phyloP scores from a whole-genome alignment of 2,329 filamentous ascomycete species.

The Torrubiellomyces zombiae region DNA sequence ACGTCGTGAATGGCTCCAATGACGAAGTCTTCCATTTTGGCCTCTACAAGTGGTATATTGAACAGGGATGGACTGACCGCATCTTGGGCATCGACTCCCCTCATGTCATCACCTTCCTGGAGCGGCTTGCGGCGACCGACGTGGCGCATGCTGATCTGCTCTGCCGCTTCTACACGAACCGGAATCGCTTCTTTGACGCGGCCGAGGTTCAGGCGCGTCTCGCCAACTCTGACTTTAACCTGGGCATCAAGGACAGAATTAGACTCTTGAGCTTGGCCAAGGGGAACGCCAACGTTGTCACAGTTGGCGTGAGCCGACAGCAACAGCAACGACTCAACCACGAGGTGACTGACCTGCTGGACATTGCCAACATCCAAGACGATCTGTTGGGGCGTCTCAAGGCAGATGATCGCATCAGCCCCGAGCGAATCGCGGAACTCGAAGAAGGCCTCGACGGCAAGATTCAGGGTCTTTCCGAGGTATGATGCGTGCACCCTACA shows the following conservation, averaged over 20 bases:
- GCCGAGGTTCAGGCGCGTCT: slow-evolving; percentile 74
- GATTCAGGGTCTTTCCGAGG: slow-evolving; percentile 59
- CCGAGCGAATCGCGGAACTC: slow-evolving; percentile 47
- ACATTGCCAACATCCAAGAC: slow-evolving; percentile 89
- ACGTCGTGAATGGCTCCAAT: slow-evolving; percentile 70
- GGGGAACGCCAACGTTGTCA: slow-evolving; percentile 76
- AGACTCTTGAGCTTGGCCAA: slow-evolving; percentile 81
- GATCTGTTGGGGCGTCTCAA: slow-evolving; percentile 68
- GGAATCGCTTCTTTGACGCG: slow-evolving; percentile 69
- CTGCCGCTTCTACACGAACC: slow-evolving; percentile 82
- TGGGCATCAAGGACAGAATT: slow-evolving; percentile 73
- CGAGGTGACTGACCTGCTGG: slow-evolving; percentile 69
- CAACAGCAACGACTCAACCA: slow-evolving; percentile 74
- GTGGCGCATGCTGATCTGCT: slow-evolving; percentile 74
- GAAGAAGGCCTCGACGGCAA: slow-evolving; percentile 56
- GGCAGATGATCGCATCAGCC: slow-evolving; percentile 51
- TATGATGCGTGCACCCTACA: slow-evolving; percentile 36
- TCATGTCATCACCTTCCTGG: slow-evolving; percentile 73
- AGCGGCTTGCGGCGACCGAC: slow-evolving; percentile 55
- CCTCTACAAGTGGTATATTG: slow-evolving; percentile 95
- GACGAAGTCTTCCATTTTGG: slow-evolving; percentile 93
- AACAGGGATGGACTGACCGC: slow-evolving; percentile 68
- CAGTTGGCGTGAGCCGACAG: slow-evolving; percentile 59
- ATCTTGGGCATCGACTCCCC: slow-evolving; percentile 71
- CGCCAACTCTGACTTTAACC: slow-evolving; percentile 63